Conservation (phyloP, 2,329 filamentous ascomycete genomes). For the Colletotrichum lini region DNA sequence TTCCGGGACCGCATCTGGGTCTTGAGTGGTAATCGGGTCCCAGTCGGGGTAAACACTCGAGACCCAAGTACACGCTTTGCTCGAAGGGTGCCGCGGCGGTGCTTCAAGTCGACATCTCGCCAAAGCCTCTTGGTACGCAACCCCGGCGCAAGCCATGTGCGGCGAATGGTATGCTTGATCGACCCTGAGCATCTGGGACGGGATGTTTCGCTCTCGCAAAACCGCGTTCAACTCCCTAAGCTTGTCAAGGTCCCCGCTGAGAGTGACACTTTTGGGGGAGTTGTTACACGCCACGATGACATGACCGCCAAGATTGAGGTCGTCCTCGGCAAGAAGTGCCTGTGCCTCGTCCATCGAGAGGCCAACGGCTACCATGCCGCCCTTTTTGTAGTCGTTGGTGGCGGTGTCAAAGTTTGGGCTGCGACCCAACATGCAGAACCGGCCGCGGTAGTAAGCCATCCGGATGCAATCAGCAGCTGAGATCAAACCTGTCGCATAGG, state of each 20-base stretch:
- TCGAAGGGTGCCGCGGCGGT: conserved; percentile 48
- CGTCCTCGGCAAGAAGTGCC: neutral
- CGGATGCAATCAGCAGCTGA: conserved; percentile 13
- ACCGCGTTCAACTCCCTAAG: conserved; percentile 45
- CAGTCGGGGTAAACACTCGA: conserved; percentile 31
- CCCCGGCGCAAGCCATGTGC: conserved; percentile 43
- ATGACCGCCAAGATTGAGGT: conserved; percentile 33
- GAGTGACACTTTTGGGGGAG: conserved; percentile 44
- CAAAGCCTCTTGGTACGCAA: conserved; percentile 6
- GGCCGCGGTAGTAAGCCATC: conserved; percentile 28
- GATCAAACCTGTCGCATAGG: conserved; percentile 42
- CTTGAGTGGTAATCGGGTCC: neutral
- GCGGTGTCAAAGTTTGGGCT: neutral
- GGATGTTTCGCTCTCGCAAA: conserved; percentile 39
- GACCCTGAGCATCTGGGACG: conserved; percentile 45
- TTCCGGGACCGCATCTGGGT: neutral
- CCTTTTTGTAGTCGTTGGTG: neutral
- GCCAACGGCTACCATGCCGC: conserved; percentile 2
- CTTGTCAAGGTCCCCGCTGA: conserved; percentile 48
- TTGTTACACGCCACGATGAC: conserved; percentile 46
- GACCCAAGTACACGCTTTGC: conserved; percentile 39
- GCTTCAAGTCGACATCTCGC: conserved; percentile 36
- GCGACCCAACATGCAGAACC: conserved; percentile 12
- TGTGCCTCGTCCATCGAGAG: neutral
- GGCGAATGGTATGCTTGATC: conserved; percentile 51